phyloP scores from a whole-genome alignment of 2,329 filamentous ascomycete genomes.

The Podosphaera xanthii region DNA sequence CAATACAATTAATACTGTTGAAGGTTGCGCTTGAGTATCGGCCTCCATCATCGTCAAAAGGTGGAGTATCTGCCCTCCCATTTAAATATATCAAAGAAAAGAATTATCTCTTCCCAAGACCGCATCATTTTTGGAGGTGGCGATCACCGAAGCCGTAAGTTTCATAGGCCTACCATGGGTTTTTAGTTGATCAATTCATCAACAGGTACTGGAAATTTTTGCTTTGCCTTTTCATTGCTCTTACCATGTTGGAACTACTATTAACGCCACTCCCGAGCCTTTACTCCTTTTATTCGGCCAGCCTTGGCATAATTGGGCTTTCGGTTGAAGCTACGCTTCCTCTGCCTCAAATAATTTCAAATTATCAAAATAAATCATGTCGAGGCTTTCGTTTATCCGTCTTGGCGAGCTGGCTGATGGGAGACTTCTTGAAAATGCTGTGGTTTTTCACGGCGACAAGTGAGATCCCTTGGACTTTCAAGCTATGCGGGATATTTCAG shows the following conservation, averaged over 20 bases:
- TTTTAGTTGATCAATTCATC: constrained; percentile 2
- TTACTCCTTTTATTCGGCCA: constrained; percentile 40
- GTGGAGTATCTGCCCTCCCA: constrained; percentile 35
- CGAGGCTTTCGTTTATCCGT: constrained; percentile 59
- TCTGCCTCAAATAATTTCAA: constrained; percentile 54
- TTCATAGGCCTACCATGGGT: not conserved
- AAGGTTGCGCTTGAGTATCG: constrained; percentile 48
- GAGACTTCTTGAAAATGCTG: constrained; percentile 72
- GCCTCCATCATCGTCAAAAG: constrained; percentile 33
- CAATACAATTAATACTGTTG: constrained; percentile 37
- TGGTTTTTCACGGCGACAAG: constrained; percentile 55
- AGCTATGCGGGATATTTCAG: constrained; percentile 64
- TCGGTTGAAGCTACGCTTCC: constrained; percentile 63
- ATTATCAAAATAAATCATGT: constrained; percentile 44
- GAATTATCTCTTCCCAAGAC: constrained; percentile 25
- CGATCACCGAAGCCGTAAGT: constrained; percentile 38
- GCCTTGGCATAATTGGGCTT: constrained; percentile 55
- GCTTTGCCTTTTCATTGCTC: constrained; percentile 36
- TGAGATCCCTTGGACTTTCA: constrained; percentile 56
- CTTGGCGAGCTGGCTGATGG: constrained; percentile 53
- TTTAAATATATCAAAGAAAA: constrained; percentile 26
- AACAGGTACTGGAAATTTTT: constrained; percentile 57
- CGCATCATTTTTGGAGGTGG: constrained; percentile 73
- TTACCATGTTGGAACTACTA: constrained; percentile 43
- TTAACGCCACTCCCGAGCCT: constrained; percentile 32